Evolutionary conservation across 176 grass and related monocot genomes (phyloP), one percentile per base, ranked within the genome.

Genomic region (bread wheat (Triticum aestivum)): DNA sequence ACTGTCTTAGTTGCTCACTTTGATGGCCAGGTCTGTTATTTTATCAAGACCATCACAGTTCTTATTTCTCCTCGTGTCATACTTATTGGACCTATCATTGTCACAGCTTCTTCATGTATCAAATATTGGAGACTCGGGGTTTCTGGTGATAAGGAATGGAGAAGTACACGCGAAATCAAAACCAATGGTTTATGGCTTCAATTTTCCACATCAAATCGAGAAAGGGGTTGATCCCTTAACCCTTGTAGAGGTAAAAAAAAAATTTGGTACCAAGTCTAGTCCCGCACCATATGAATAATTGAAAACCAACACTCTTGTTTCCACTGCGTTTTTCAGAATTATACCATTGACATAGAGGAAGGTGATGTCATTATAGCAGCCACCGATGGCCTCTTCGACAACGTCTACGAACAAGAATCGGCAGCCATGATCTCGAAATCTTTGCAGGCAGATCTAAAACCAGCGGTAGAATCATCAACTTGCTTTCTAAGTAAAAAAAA

Each of bases 61-160:
- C 5, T 11, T 23, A 33, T 73, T 67, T 79, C 27, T 49, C 35
- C 15, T 59, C 21, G 20, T 17, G 26, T 29, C 37, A 11, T 41
- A 69, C 61, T 73, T 8, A 67, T 37, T 61, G 61, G 33, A 80
- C 20, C 30, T 73, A 11, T 73, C 24, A 42, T 79, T 79, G 11
- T 44, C 88, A 58, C 59, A 98, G 96, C 69, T 85, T 42, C 93
- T 98, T 88, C 84, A 89, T 77, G 96, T 79, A 83, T 94, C 91
- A 85, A 98, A 98, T 52, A 98, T 98, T 24, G 96, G 93, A 23
- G 96, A 98, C 82, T 98, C 96, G 27, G 96, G 96, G 64, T 98
- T 98, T 88, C 5, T 98, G 42, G 84, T 98, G 78, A 92, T 98
- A 89, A 95, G 93, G 90, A 89, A 98, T 82, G 96, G 90, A 34